phyloP scores from a whole-genome alignment of 441 rosid genomes.

The Lepidium campestre region DNA sequence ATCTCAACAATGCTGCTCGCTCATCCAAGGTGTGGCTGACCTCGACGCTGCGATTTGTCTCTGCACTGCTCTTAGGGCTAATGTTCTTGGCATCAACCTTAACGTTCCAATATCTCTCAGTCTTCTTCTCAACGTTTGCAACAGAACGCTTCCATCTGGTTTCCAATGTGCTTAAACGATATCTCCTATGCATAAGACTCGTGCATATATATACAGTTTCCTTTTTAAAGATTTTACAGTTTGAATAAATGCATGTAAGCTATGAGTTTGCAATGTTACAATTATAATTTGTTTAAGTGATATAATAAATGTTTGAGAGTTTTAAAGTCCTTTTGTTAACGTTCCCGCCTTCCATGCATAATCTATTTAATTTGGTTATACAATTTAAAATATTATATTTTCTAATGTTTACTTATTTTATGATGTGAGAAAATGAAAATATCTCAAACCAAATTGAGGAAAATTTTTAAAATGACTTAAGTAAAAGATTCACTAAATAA shows the following conservation, averaged over 20 bases:
- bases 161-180: constrained; percentile 35
- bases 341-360: background rate
- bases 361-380: too few relatives aligned
- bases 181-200: background rate
- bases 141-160: constrained; percentile 28
- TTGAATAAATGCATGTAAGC: background rate
- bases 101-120: constrained; percentile 38
- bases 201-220: background rate
- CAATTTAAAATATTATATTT: too few relatives aligned
- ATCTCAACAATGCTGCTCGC: constrained; percentile 37
- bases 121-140: constrained; percentile 37
- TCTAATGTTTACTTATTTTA: too few relatives aligned
- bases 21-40: constrained; percentile 41
- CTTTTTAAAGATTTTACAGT: background rate
- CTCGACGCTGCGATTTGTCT: constrained; percentile 51
- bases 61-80: constrained; percentile 37
- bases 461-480: too few relatives aligned
- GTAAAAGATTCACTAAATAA: too few relatives aligned
- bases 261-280: background rate
- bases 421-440: too few relatives aligned
- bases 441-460: too few relatives aligned
- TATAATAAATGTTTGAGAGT: background rate
- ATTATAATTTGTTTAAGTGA: background rate
- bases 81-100: constrained; percentile 30
- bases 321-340: background rate